Evolutionary conservation across 1,284 basidiomycete species (phyloP).

Genomic region (Trametes hirsuta): DNA sequence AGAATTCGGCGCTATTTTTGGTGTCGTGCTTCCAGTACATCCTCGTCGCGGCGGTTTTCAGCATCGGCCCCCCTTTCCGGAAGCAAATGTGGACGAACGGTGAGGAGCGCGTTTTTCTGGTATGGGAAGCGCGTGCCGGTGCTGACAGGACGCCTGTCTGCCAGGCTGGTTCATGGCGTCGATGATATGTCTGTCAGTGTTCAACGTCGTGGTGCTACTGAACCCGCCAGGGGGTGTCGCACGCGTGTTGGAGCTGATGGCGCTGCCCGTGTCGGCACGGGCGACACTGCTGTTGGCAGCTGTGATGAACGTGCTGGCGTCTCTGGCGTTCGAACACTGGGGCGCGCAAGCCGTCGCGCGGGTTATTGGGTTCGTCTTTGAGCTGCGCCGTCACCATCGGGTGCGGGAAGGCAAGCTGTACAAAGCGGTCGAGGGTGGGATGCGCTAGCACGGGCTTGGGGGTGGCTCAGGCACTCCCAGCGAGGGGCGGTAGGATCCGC

Average conservation of each 20-base stretch:
- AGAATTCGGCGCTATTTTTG: conserved; percentile 93
- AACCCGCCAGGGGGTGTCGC: conserved; percentile 66
- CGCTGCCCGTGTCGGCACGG: conserved; percentile 74
- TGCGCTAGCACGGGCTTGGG: conserved; percentile 38
- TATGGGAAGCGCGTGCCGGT: neutral
- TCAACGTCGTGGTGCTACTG: conserved; percentile 80
- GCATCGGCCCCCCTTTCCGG: conserved; percentile 96
- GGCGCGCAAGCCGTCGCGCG: conserved; percentile 64
- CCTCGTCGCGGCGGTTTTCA: conserved; percentile 94
- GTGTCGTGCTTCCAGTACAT: conserved; percentile 99
- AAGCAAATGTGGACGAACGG: conserved; percentile 96
- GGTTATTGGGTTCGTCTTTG: conserved; percentile 52
- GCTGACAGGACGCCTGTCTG: conserved; percentile 19
- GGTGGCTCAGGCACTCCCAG: neutral
- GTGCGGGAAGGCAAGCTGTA: conserved; percentile 67
- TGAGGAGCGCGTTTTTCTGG: conserved; percentile 39
- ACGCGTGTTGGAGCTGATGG: conserved; percentile 78
- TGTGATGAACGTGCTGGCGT: conserved; percentile 72
- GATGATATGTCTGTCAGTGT: conserved; percentile 63
- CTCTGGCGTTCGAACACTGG: conserved; percentile 84
- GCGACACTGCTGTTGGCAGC: conserved; percentile 73
- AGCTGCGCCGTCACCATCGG: conserved; percentile 50
- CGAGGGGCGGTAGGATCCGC: neutral
- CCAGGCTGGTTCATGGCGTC: conserved; percentile 81
- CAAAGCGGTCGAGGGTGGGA: conserved; percentile 72